Conservation (phyloP, 176 grass and related monocot species). For the Rhipidocladum racemiflorum region DNA sequence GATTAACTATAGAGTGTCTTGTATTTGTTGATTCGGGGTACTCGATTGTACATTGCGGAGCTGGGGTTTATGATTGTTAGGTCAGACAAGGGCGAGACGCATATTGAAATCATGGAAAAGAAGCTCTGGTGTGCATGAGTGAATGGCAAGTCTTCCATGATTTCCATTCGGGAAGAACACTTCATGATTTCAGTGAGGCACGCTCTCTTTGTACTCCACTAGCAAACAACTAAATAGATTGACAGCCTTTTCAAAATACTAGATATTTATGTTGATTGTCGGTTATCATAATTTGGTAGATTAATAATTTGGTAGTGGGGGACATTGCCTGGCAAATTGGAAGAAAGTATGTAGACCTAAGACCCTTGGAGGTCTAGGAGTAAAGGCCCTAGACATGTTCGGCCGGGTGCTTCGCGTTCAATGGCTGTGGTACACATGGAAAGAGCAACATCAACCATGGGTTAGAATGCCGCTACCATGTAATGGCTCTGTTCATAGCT, state of each 20-base stretch:
- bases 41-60: neutral
- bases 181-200: constrained; percentile 20
- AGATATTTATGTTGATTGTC: neutral
- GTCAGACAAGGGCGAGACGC: constrained; percentile 10
- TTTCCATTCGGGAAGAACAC: neutral
- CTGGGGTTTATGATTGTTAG: neutral
- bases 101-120: neutral
- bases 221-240: neutral
- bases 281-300: neutral
- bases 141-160: constrained; percentile 3
- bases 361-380: too few species aligned
- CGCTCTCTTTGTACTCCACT: neutral
- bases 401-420: too few species aligned
- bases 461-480: too few species aligned
- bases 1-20: neutral
- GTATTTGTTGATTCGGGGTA: neutral
- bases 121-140: neutral
- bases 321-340: too few species aligned
- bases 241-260: neutral
- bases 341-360: too few species aligned
- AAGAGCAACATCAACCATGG: too few species aligned
- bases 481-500: too few species aligned
- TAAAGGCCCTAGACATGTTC: too few species aligned
- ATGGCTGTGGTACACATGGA: too few species aligned
- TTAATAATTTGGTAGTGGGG: too few species aligned